Conservation (phyloP, 1,139 yeast species). For the Barnettozyma hawaiiensis region DNA sequence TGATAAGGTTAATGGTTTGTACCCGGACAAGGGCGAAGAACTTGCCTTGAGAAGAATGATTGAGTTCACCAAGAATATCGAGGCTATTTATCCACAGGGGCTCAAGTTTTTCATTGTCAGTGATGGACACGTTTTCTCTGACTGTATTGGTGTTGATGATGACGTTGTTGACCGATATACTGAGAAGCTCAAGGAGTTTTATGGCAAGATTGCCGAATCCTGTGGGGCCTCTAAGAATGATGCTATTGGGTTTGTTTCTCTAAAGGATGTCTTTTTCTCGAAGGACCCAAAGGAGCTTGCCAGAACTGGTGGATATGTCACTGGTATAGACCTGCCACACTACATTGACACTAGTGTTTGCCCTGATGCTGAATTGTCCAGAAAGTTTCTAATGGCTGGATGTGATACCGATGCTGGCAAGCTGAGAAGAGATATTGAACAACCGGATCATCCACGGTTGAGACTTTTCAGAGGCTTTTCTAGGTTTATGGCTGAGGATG, state of each 20-base stretch:
- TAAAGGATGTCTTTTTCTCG: constrained; percentile 33
- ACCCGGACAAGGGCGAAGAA: constrained; percentile 47
- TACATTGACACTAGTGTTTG: constrained; percentile 34
- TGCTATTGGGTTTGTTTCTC: constrained; percentile 34
- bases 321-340: constrained; percentile 27
- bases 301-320: constrained; percentile 24
- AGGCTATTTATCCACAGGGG: constrained; percentile 47
- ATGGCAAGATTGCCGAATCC: constrained; percentile 29
- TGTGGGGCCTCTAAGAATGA: constrained; percentile 28
- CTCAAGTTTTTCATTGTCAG: constrained; percentile 51
- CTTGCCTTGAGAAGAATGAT: constrained; percentile 34
- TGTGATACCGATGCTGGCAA: constrained; percentile 38
- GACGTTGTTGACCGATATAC: constrained; percentile 46
- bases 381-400: constrained; percentile 36
- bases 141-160: constrained; percentile 54
- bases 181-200: constrained; percentile 37
- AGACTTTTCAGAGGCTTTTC: constrained; percentile 51
- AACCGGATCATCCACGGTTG: constrained; percentile 44
- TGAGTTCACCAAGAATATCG: constrained; percentile 29
- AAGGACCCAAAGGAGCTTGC: constrained; percentile 25
- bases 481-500: constrained; percentile 55
- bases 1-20: constrained; percentile 44
- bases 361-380: constrained; percentile 31
- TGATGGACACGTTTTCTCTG: constrained; percentile 64
- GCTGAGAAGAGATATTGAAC: constrained; percentile 31